Percentiles rank a stretch among this genome's conserved stretches.
Evolutionary conservation across 2,329 filamentous ascomycete species (phyloP).

Genomic region (Tolypocladium cylindrosporum): DNA sequence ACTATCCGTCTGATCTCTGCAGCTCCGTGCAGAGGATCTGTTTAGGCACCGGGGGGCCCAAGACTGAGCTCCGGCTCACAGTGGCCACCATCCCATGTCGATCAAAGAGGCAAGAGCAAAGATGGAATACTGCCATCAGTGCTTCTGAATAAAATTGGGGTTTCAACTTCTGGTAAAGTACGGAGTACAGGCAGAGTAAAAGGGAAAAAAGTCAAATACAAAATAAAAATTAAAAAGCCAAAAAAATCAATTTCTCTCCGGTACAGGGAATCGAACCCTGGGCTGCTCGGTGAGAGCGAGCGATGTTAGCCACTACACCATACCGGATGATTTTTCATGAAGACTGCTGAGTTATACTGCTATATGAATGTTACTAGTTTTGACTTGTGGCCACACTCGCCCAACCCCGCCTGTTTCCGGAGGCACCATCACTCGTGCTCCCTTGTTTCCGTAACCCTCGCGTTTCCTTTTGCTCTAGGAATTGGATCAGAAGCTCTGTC

Average conservation of each 20-base stretch:
- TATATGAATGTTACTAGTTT: background rate
- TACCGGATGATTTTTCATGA: conserved; percentile 14
- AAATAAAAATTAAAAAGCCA: background rate
- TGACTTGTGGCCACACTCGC: no score
- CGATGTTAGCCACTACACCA: conserved; percentile 27
- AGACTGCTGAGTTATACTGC: background rate
- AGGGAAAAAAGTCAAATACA: background rate
- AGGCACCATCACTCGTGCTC: background rate
- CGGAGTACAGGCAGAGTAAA: no score
- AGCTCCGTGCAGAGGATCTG: background rate
- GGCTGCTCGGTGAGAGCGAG: conserved; percentile 26
- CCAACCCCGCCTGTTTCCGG: no score
- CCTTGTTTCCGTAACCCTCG: background rate
- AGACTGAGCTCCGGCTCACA: background rate
- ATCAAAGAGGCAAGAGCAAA: background rate
- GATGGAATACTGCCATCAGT: background rate
- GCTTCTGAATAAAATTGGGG: background rate
- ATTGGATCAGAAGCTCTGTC: no score
- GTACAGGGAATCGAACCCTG: conserved; percentile 25
- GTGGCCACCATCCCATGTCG: background rate
- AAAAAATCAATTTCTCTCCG: conserved; percentile 10
- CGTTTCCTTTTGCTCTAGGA: background rate
- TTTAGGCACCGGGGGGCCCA: background rate
- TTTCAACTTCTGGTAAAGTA: background rate
- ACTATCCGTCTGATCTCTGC: background rate